A percentile compares a stretch with the other conserved stretches of the same genome.
Evolutionary conservation across 352 stramenopile species (phyloP).

Genomic region (Stramenopiles sp.): DNA sequence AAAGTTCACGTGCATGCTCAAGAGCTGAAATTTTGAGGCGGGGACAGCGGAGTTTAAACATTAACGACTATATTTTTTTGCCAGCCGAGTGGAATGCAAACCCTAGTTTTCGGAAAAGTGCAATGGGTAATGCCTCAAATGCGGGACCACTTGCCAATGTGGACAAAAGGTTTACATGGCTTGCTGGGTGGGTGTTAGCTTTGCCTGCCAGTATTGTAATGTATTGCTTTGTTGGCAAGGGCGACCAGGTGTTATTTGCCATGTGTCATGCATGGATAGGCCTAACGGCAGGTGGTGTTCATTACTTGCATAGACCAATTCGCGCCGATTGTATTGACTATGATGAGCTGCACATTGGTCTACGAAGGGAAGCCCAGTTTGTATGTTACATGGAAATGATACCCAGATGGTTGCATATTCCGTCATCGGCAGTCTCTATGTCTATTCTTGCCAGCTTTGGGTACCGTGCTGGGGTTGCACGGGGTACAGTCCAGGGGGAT

Average conservation of each 20-base stretch:
- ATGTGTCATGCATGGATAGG: constrained; percentile 2
- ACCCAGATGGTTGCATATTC: constrained; percentile 13
- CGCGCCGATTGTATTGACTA: constrained; percentile 13
- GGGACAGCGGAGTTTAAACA: neutral
- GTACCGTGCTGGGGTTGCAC: neutral
- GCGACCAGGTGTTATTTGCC: constrained; percentile 10
- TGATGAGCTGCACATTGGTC: constrained; percentile 12
- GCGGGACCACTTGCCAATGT: neutral
- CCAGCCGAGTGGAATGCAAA: neutral
- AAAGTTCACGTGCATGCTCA: neutral
- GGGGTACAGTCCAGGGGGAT: neutral
- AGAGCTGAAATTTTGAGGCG: neutral
- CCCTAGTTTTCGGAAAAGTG: constrained; percentile 4
- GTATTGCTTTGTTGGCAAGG: constrained; percentile 1
- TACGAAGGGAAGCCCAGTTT: constrained; percentile 15
- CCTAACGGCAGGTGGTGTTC: constrained; percentile 12
- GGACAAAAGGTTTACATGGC: constrained; percentile 12
- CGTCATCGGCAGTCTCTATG: neutral
- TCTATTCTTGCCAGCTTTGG: constrained; percentile 12
- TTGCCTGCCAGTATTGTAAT: constrained; percentile 3
- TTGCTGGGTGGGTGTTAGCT: constrained; percentile 5
- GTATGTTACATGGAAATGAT: constrained; percentile 15
- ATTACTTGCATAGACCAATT: constrained; percentile 15
- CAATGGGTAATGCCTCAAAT: neutral
- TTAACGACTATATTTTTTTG: neutral